Conservation (phyloP, 371 early-diverging fungal genomes). For the Parasitella parasitica region DNA sequence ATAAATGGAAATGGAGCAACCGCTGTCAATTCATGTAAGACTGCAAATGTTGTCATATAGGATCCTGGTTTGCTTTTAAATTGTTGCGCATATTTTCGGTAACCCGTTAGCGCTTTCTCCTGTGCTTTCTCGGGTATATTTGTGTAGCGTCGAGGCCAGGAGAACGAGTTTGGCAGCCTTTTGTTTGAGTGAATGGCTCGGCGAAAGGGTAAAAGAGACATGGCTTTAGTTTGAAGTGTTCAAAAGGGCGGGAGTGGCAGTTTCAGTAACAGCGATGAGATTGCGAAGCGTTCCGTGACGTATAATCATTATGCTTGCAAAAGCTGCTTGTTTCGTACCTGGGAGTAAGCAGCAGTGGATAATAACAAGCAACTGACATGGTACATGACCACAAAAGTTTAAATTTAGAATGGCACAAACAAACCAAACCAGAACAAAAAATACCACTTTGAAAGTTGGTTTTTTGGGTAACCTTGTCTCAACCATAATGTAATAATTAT, state of each 20-base stretch:
- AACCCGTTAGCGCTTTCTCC: constrained; percentile 4
- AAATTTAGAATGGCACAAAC: too few relatives aligned
- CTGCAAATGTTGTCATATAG: constrained; percentile 77
- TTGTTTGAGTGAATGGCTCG: neutral
- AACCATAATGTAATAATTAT: neutral
- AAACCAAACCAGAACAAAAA: too few relatives aligned
- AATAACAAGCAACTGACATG: too few relatives aligned
- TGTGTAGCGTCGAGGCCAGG: neutral
- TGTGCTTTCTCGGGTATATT: neutral
- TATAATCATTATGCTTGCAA: too few relatives aligned
- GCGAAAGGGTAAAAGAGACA: neutral
- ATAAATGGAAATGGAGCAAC: constrained; percentile 76
- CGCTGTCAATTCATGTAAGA: constrained; percentile 91
- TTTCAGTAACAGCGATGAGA: neutral
- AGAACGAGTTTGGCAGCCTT: neutral
- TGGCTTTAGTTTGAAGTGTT: neutral
- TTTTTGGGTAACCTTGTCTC: too few relatives aligned
- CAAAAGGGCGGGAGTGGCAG: neutral
- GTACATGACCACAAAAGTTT: too few relatives aligned
- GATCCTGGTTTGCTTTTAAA: constrained; percentile 77
- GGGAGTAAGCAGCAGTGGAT: too few relatives aligned
- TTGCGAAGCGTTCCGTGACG: too few relatives aligned
- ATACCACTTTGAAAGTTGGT: too few relatives aligned
- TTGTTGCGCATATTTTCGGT: constrained; percentile 53
- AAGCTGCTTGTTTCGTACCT: too few relatives aligned